Conservation (phyloP, 345 rosid species). For the Populus davidiana region DNA sequence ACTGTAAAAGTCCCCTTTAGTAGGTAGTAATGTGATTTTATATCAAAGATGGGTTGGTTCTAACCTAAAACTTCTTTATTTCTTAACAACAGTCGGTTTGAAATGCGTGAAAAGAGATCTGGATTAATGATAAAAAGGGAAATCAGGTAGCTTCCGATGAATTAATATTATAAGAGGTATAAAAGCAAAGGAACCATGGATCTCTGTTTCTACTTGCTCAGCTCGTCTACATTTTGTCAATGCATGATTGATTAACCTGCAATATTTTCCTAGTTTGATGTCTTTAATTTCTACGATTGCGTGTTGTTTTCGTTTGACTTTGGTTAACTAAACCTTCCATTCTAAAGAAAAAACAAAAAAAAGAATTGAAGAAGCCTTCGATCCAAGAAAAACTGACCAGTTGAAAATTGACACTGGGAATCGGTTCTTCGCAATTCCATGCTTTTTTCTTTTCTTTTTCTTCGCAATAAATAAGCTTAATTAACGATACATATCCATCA, state of each 20-base stretch:
- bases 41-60: background rate
- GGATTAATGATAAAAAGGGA: background rate
- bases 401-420: no score
- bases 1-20: constrained; percentile 6
- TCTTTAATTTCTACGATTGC: background rate
- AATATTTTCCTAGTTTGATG: background rate
- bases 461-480: no score
- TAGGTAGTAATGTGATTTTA: background rate
- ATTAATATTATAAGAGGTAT: background rate
- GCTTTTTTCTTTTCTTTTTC: no score
- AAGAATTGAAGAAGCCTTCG: no score
- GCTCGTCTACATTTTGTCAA: background rate
- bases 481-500: no score
- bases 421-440: no score
- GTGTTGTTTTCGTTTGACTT: background rate
- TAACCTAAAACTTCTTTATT: background rate
- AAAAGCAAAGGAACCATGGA: background rate
- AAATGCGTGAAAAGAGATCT: background rate
- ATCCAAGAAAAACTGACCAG: no score
- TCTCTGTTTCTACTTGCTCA: background rate
- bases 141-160: background rate
- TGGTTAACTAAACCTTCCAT: no score
- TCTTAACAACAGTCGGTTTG: background rate
- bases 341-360: no score
- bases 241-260: background rate